These are phyloP conservation scores for Aspergillus nidulans DNA, from an alignment of 495 filamentous ascomycete species.

Conservation along the genomic window DNA sequence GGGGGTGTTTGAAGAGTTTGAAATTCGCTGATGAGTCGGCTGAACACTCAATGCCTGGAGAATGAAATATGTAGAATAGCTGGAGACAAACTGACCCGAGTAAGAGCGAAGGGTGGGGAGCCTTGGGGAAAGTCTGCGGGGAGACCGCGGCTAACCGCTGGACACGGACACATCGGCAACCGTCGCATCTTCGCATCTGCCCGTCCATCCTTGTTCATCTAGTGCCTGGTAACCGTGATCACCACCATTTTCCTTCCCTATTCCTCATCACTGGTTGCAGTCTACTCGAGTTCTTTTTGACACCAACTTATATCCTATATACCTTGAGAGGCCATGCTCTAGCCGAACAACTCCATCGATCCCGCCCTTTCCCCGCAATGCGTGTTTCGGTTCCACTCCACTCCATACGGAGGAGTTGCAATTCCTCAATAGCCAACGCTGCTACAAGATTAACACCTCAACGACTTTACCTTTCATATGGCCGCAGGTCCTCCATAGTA, in stretches of 20 bases:
- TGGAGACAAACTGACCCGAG: neutral
- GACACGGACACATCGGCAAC: too few relatives aligned
- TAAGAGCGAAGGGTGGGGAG: neutral
- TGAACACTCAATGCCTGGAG: neutral
- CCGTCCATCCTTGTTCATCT: neutral
- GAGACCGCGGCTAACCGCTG: constrained; percentile 37
- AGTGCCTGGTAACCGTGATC: neutral
- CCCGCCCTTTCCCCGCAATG: constrained; percentile 8
- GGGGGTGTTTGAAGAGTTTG: neutral
- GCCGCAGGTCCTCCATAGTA: neutral
- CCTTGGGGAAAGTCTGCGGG: constrained; percentile 7
- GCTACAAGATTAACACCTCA: neutral
- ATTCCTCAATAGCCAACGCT: neutral
- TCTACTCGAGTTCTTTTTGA: neutral
- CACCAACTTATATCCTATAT: neutral
- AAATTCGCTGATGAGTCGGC: neutral
- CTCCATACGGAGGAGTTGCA: constrained; percentile 7
- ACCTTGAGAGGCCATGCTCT: neutral
- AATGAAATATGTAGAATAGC: neutral
- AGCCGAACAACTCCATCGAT: neutral
- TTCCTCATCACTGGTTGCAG: neutral
- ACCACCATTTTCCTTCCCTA: neutral
- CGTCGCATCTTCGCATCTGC: constrained; percentile 38
- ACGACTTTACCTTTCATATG: neutral
- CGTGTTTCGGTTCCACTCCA: constrained; percentile 5